Percentiles rank a stretch among this genome's conserved stretches.
Conservation (phyloP, 2,329 filamentous ascomycete species). For the Aspergillus amoenus region DNA sequence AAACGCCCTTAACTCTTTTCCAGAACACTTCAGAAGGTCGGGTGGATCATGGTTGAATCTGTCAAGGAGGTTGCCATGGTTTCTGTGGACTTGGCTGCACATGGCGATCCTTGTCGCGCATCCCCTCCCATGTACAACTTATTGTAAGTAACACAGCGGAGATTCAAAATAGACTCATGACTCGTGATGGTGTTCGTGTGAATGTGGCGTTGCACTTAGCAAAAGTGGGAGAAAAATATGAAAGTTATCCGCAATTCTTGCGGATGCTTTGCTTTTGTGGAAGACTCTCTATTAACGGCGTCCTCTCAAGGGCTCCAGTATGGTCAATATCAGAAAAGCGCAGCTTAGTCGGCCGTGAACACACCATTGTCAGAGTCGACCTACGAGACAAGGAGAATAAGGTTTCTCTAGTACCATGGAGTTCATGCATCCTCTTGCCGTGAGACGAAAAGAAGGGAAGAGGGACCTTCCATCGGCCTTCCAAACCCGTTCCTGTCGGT, state of each 20-base stretch:
- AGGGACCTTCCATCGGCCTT: slow-evolving; percentile 8
- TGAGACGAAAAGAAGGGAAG: not conserved
- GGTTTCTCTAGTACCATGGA: not conserved
- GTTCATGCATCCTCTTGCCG: not conserved
- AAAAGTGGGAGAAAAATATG: not conserved
- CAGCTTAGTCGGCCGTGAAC: not conserved
- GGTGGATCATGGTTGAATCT: not conserved
- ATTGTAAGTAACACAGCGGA: slow-evolving; percentile 2
- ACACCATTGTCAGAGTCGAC: not conserved
- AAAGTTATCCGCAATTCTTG: not conserved
- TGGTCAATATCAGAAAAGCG: too few species aligned
- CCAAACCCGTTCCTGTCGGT: slow-evolving; percentile 5
- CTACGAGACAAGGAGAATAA: too few species aligned
- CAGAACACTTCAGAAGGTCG: slow-evolving; percentile 16
- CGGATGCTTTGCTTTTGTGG: not conserved
- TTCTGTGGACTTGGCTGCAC: not conserved
- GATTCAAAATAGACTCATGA: not conserved
- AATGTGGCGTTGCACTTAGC: not conserved
- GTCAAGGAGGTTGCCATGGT: not conserved
- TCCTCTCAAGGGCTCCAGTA: not conserved
- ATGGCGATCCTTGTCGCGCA: slow-evolving; percentile 10
- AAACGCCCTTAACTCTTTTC: slow-evolving; percentile 7
- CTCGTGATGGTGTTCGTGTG: not conserved
- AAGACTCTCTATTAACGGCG: not conserved
- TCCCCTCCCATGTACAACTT: not conserved